These are phyloP conservation scores for Suillus bovinus DNA, from an alignment of 768 basidiomycete species.

Conservation along the genomic window DNA sequence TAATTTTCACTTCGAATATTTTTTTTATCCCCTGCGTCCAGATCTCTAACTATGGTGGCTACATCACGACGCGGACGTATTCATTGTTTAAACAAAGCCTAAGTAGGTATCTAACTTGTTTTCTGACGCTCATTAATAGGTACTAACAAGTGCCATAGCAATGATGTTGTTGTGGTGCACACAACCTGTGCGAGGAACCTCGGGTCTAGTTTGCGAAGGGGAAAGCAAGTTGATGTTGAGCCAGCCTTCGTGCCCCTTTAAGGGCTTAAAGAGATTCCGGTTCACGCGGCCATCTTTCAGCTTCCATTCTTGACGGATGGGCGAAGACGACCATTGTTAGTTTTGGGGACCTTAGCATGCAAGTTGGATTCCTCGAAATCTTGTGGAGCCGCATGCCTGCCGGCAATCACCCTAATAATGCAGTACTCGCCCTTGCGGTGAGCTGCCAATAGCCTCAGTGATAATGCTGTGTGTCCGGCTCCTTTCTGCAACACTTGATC, in stretches of 20 bases:
- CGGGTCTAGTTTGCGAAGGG: neutral
- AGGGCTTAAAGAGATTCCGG: neutral
- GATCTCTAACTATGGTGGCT: neutral
- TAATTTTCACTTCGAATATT: neutral
- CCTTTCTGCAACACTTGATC: conserved; percentile 6
- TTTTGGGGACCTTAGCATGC: neutral
- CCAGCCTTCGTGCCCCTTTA: neutral
- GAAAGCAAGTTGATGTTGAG: neutral
- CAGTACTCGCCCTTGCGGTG: conserved; percentile 6
- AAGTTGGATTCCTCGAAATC: neutral
- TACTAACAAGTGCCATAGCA: conserved; percentile 5
- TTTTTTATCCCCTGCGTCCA: conserved; percentile 1
- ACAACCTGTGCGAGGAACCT: conserved; percentile 1
- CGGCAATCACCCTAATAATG: conserved; percentile 10
- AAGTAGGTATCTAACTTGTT: neutral
- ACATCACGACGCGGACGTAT: neutral
- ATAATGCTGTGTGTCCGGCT: neutral
- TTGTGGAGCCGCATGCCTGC: conserved; percentile 4
- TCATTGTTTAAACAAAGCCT: conserved; percentile 3
- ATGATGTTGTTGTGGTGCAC: neutral
- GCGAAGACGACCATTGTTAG: neutral
- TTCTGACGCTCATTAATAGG: conserved; percentile 4
- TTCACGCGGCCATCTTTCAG: neutral
- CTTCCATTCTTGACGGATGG: neutral
- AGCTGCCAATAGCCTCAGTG: conserved; percentile 3